Evolutionary conservation across 306 rosid genomes (phyloP), one percentile per base, ranked within the genome.

Genomic region (Fagus crenata): DNA sequence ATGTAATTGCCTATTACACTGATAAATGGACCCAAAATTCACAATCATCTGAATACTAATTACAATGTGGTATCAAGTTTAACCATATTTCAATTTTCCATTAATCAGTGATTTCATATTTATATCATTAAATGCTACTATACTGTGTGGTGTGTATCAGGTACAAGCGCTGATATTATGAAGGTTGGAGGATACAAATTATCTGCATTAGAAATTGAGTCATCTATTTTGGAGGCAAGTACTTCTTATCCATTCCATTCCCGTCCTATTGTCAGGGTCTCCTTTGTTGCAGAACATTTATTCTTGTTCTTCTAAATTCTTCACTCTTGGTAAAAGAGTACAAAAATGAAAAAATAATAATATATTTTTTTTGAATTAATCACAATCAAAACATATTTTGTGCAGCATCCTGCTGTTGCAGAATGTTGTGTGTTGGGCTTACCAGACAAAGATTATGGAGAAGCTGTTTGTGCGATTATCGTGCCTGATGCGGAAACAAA

Each of bases 351-450:
- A 41, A 12, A 59, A 31, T 40, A 40, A 0, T 15, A 55, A 17
- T 69, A 22, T 22, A 22, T 22, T 22, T 22, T 22, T 22, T 22
- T 22, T 22, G 28, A 54, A 69, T 53, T 54, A 22, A 67, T 81
- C 36, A 73, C 53, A 56, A 58, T 75, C 69, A 63, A 69, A 80
- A 71, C 68, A 40, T 4, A 64, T 67, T 69, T 79, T 80, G 78
- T 87, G 84, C 84, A 92, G 98, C 92, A 89, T 83, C 92, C 93
- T n/a, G 69, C 81, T 41, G 84, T 95, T 68, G 79, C 83, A 74
- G 97, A 95, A 80, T 95, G 98, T 80, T 90, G 97, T 76, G 96
- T 95, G 69, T 77, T 95, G 85, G 98, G 98, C 54, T 78, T 95
- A 82, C 93, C 92, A 0, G 96, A 95, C 87, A 85, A 84, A 71